Conservation (phyloP, 805 yeast genomes). For the Ogataea neopini region DNA sequence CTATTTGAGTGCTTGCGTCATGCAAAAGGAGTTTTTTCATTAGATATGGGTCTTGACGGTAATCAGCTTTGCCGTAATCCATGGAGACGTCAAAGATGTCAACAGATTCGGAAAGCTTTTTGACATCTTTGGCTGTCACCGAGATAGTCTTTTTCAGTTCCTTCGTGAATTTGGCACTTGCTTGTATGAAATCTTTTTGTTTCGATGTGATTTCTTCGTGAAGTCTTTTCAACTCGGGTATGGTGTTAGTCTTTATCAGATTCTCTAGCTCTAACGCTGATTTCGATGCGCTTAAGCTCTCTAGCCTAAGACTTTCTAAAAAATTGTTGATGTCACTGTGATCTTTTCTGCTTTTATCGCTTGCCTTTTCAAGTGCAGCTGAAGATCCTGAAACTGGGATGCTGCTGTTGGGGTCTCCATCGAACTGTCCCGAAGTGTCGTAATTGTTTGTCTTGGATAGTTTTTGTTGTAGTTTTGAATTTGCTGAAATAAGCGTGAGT, state of each 20-base stretch:
- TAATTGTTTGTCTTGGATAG: conserved; percentile 23
- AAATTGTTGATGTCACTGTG: conserved; percentile 30
- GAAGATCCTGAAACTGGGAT: conserved; percentile 30
- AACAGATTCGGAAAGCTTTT: conserved; percentile 26
- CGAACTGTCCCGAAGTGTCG: conserved; percentile 33
- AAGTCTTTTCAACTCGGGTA: conserved; percentile 46
- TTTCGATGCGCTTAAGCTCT: conserved; percentile 35
- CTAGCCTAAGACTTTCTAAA: conserved; percentile 27
- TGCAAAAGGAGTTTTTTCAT: conserved; percentile 39
- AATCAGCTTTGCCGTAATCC: conserved; percentile 32
- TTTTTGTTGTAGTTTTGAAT: conserved; percentile 28
- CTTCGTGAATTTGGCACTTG: conserved; percentile 40
- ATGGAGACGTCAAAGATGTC: conserved; percentile 18
- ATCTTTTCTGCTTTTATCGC: background rate
- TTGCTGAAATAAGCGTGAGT: conserved; percentile 21
- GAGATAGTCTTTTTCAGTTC: conserved; percentile 39
- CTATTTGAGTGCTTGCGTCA: conserved; percentile 43
- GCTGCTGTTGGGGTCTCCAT: conserved; percentile 25
- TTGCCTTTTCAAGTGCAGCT: conserved; percentile 11
- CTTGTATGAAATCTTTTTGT: conserved; percentile 40
- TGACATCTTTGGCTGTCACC: conserved; percentile 33
- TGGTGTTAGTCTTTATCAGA: conserved; percentile 37
- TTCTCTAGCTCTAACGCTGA: conserved; percentile 41
- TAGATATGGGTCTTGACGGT: conserved; percentile 48
- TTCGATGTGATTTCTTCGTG: conserved; percentile 42